Evolutionary conservation across 345 rosid species (phyloP), one percentile per base, ranked within the genome.

Genomic region (Jatropha curcas): DNA sequence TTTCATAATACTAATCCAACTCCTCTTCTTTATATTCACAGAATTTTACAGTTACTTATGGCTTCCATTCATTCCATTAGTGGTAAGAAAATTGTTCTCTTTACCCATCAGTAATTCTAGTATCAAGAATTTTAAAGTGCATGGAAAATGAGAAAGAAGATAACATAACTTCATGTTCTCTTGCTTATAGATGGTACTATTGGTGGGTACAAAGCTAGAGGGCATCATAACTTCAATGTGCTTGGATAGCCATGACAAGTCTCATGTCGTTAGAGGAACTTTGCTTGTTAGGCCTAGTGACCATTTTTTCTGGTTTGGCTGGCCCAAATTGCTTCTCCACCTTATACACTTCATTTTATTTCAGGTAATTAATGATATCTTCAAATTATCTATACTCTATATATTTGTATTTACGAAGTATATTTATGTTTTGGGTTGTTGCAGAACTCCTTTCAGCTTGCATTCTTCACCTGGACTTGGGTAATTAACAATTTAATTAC

Each of bases 381-480:
- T 48, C 43, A 39, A 39, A 39, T 39, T 5, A 39, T 0, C 10
- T 8, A 39, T n/a, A n/a, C n/a, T n/a, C n/a, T 17, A 17, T 43
- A 43, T 43, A 11, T 8, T 14, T 43, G 10, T 7, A 59, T 28
- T 56, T 20, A 45, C 1, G 25, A 30, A 1, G 13, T 1, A 41
- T 0, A 34, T 33, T 55, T 35, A 5, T 61, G 31, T 65, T 43
- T 41, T 9, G 45, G 34, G 14, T 13, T 65, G n/a, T 72, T 72
- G 76, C 88, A 93, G 98, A 93, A 93, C 76, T 92, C 98, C 14
- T 91, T 93, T 74, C 97, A 93, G 63, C 70, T 93, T 61, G 92
- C 98, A 65, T 93, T 91, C 81, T 91, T 93, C 79, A 88, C 90
- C 20, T 91, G 98, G 98, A 91, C 93, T 75, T 87, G 90, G 84